Evolutionary conservation across 1,284 basidiomycete genomes (phyloP), one percentile per base, ranked within the genome.

Genomic region (Marasmius oreades): DNA sequence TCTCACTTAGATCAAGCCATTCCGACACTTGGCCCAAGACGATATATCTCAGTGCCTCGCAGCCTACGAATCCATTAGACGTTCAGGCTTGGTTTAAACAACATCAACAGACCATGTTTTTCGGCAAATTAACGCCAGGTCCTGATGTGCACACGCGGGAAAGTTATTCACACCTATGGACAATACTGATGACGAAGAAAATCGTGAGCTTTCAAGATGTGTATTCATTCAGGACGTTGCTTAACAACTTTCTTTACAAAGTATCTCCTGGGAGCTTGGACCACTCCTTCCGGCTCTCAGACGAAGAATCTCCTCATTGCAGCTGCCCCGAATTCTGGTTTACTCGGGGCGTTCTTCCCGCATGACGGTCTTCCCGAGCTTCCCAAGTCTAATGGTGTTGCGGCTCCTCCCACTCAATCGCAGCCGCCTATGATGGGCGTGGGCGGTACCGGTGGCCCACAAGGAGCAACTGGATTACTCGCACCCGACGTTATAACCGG

Each of bases 211-310:
- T 31, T 4, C n/a, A 18, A 16, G 39, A 37, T 37, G 36, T 2
- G 45, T 47, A 24, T n/a, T 47, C 14, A 16, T 47, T 47, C 11
- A 8, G 3, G 11, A 16, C 24, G 5, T 22, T 24, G 24, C 8
- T 14, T 33, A 3, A 33, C 18, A n/a, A n/a, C 10, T 33, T 20
- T 16, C 31, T 23, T 23, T 8, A n/a, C n/a, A n/a, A 7, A 50
- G 47, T 50, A 50, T 33, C 26, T 50, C 26, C n/a, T 50, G 11
- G 47, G 26, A 28, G 26, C 24, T 31, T 50, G 47, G 47, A 50
- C 47, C 2, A 50, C 47, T 2, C 47, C 47, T 8, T 28, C 24
- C n/a, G 47, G 47, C 24, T 10, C n/a, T 12, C 47, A 50, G 33
- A 26, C 26, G 14, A 18, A 26, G 4, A 50, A 26, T 26, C 26